phyloP scores from a whole-genome alignment of 345 rosid genomes.

The Hibiscus trionum region DNA sequence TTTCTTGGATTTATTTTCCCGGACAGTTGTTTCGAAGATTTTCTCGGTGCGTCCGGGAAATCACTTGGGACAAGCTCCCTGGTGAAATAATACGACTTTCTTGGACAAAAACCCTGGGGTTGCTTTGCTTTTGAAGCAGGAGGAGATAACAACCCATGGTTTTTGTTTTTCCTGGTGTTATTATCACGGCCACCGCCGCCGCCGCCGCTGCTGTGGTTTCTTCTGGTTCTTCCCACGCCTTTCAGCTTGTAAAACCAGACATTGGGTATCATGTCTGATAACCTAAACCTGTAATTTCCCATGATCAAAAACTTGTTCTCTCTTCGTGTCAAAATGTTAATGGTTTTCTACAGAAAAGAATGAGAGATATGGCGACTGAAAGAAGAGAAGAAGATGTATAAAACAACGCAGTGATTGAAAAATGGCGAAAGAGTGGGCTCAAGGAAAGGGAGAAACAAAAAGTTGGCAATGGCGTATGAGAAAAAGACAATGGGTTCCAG shows the following conservation, averaged over 20 bases:
- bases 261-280: slow-evolving; percentile 78
- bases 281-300: slow-evolving; percentile 69
- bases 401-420: background rate
- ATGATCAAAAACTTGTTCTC: slow-evolving; percentile 15
- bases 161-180: slow-evolving; percentile 19
- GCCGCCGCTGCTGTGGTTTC: slow-evolving; percentile 5
- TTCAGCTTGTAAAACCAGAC: slow-evolving; percentile 83
- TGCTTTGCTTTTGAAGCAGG: slow-evolving; percentile 14
- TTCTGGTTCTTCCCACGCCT: slow-evolving; percentile 33
- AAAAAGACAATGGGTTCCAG: slow-evolving; percentile 2
- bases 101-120: slow-evolving; percentile 26
- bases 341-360: background rate
- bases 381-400: background rate
- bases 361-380: background rate
- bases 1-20: slow-evolving; percentile 10
- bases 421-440: slow-evolving; percentile 19
- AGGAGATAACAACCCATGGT: background rate
- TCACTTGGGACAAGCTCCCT: slow-evolving; percentile 25
- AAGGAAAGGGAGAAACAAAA: slow-evolving; percentile 1
- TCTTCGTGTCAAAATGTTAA: background rate
- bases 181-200: no score
- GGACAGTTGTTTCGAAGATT: slow-evolving; percentile 23
- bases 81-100: slow-evolving; percentile 59
- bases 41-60: slow-evolving; percentile 33
- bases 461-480: background rate